Conservation (phyloP, 1,284 basidiomycete genomes). For the Irpex sp. region DNA sequence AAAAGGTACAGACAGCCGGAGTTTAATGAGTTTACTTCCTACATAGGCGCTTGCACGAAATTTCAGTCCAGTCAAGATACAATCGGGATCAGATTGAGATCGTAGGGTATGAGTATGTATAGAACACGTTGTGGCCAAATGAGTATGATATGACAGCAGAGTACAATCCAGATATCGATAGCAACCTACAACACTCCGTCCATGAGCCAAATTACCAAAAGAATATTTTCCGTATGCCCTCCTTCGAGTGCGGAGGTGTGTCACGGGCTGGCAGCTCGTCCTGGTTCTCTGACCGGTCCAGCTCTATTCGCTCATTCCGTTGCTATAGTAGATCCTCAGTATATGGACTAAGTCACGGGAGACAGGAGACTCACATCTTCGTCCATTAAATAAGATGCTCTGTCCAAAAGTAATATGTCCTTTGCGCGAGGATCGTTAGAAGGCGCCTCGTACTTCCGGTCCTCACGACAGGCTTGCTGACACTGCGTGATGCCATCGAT, state of each 20-base stretch:
- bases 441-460: conserved; percentile 53
- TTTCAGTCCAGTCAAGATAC: not conserved
- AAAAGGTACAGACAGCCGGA: conserved; percentile 16
- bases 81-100: not conserved
- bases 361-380: conserved; percentile 46
- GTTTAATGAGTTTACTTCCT: not conserved
- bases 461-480: conserved; percentile 64
- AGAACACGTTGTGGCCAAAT: not conserved
- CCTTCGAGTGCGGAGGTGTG: conserved; percentile 15
- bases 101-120: conserved; percentile 1
- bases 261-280: conserved; percentile 18
- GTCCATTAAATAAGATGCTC: conserved; percentile 49
- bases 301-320: conserved; percentile 1
- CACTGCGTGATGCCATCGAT: conserved; percentile 66
- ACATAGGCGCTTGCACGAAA: not conserved
- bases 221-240: conserved; percentile 21
- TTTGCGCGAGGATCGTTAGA: conserved; percentile 34
- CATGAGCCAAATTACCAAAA: conserved; percentile 23
- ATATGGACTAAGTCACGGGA: not conserved
- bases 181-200: not conserved
- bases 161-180: conserved; percentile 3
- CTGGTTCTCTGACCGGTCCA: conserved; percentile 4
- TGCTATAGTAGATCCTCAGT: conserved; percentile 2
- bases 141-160: conserved; percentile 4
- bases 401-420: conserved; percentile 46